Evolutionary conservation across 208 protist species (phyloP), one percentile per base, ranked within the genome.

Genomic region (Balamuthia mandrillaris): DNA sequence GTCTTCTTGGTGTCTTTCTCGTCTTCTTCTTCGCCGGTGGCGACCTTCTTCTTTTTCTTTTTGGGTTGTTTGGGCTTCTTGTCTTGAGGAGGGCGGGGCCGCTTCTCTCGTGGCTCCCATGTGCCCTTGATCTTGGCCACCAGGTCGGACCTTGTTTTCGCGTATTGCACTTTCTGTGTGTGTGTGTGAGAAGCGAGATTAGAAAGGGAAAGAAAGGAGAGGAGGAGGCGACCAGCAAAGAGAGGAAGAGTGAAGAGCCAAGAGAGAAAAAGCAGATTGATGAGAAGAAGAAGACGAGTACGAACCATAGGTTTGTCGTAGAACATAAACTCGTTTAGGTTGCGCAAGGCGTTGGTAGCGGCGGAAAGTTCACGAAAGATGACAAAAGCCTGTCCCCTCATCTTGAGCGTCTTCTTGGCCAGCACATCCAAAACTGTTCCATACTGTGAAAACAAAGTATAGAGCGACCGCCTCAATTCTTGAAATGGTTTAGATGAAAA

Each of bases 351-450:
- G 35, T 88, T 86, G 3, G 89, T 90, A 3, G 94, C 92, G 16
- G 79, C 86, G 12, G 84, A 49, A n/a, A 95, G 56, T 52, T 96
- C 93, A 42, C 88, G 86, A 87, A 94, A 96, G 14, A 95, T 87
- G 31, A 96, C 84, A 54, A 96, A 96, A 5, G 95, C 95, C 86
- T 96, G 95, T 35, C 95, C 95, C 31, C 94, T 86, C 90, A 93
- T 93, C 58, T 90, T 92, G 7, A 75, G 54, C 31, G 90, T 94
- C 82, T 95, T 95, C 29, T 89, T 41, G 16, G 90, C 91, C 14
- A 95, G 87, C 21, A 96, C 85, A 41, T 96, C 94, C 21, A 95
- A 72, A 7, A 96, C 88, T 7, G 85, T 54, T 10, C 95, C 95
- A 82, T 91, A 95, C 85, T 93, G 91, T 42, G 90, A 89, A 70